Evolutionary conservation across 176 grass and related monocot genomes (phyloP).

Genomic region (Elaeis guineensis): DNA sequence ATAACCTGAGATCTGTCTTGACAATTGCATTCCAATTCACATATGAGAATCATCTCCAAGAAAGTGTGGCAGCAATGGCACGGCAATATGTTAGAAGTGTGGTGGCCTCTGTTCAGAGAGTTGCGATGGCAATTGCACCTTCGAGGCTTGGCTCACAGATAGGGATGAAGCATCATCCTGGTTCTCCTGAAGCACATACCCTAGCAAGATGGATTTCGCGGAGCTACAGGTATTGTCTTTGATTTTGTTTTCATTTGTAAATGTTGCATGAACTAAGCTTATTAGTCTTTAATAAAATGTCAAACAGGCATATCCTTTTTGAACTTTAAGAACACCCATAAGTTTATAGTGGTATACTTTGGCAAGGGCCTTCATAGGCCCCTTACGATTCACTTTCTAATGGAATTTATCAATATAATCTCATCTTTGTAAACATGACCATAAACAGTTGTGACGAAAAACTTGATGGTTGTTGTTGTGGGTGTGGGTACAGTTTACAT

Average conservation of each 20-base stretch:
- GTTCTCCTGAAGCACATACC: conserved; percentile 67
- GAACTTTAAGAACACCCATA: too few relatives aligned
- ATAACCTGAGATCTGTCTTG: conserved; percentile 53
- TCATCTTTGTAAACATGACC: too few relatives aligned
- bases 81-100: conserved; percentile 73
- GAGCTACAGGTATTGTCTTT: conserved; percentile 60
- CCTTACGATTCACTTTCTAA: too few relatives aligned
- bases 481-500: too few relatives aligned
- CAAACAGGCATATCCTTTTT: too few relatives aligned
- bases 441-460: too few relatives aligned
- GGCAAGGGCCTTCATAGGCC: too few relatives aligned
- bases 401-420: too few relatives aligned
- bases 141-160: conserved; percentile 38
- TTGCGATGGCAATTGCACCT: conserved; percentile 86
- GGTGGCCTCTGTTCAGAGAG: conserved; percentile 77
- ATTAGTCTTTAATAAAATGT: too few relatives aligned
- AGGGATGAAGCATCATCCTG: conserved; percentile 44
- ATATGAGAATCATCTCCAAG: conserved; percentile 74
- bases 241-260: neutral
- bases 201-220: conserved; percentile 63
- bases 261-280: too few relatives aligned
- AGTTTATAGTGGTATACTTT: too few relatives aligned
- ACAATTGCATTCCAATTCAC: conserved; percentile 92
- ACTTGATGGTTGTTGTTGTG: too few relatives aligned
- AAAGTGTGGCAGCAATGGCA: conserved; percentile 75